Evolutionary conservation across 306 rosid species (phyloP), one percentile per base, ranked within the genome.

Genomic region (Sechiopsis laciniata): DNA sequence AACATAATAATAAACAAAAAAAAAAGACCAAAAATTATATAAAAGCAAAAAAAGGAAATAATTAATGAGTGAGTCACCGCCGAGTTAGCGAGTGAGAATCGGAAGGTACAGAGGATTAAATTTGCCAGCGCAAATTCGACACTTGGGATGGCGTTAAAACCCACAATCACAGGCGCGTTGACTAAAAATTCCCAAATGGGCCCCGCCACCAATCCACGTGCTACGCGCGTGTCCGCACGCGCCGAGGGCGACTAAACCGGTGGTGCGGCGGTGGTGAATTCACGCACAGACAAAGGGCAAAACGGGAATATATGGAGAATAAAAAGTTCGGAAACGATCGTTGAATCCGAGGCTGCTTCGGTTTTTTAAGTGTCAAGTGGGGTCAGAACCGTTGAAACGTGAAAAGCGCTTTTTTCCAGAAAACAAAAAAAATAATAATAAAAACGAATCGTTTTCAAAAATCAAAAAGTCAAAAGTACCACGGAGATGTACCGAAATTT

Each of bases 401-500:
- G 5, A 69, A 50, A 24, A 69, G 8, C 13, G 10, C 1, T 14
- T 51, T 24, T 24, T 46, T 68, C 1, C 19, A 13, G 4, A 0
- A 50, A 62, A 32, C n/a, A 2, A 5, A 20, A 22, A 6, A 2
- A 48, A 26, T 26, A 26, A 1, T 1, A 61, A 61, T n/a, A n/a
- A n/a, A n/a, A n/a, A n/a, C n/a, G n/a, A n/a, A n/a, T n/a, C 35
- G 2, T 26, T 8, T 9, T 67, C 20, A 5, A 6, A 4, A 17
- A 10, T 14, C 13, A n/a, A 69, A 77, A 70, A 80, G 59, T 53
- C 63, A 9, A 46, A 78, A 82, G 94, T 85, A 91, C 90, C 84
- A 89, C 90, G 85, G 96, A 83, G 81, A 69, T 70, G 89, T 86
- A 84, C 90, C 73, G 69, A 10, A 26, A 72, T 72, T 78, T 74